Evolutionary conservation across 1,139 yeast genomes (phyloP).

Genomic region (Geotrichum candidum): DNA sequence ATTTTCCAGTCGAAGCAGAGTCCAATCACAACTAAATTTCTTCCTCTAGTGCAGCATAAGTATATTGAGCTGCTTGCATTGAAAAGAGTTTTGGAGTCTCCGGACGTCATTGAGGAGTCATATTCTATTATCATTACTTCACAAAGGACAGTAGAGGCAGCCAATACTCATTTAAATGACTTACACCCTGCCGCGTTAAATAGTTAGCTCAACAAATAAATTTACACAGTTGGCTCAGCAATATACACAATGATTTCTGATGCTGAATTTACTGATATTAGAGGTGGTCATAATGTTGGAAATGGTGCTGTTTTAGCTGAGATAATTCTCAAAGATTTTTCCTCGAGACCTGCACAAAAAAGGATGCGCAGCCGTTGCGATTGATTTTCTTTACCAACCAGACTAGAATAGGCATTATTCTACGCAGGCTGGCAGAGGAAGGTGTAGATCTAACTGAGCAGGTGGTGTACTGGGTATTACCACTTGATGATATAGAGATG

Average conservation of each 20-base stretch:
- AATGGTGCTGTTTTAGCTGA: slow-evolving; percentile 71
- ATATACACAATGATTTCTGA: slow-evolving; percentile 55
- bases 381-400: slow-evolving; percentile 84
- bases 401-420: slow-evolving; percentile 74
- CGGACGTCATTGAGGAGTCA: slow-evolving; percentile 38
- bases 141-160: slow-evolving; percentile 84
- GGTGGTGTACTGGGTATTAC: slow-evolving; percentile 63
- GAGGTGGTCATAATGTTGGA: slow-evolving; percentile 75
- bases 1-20: slow-evolving; percentile 36
- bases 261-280: slow-evolving; percentile 60
- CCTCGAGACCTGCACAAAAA: slow-evolving; percentile 36
- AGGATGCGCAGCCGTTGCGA: slow-evolving; percentile 21
- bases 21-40: slow-evolving; percentile 41
- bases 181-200: slow-evolving; percentile 19
- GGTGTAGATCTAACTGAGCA: slow-evolving; percentile 53
- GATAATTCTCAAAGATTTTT: slow-evolving; percentile 46
- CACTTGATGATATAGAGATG: slow-evolving; percentile 31
- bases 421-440: slow-evolving; percentile 45
- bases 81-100: slow-evolving; percentile 39
- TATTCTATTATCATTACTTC: slow-evolving; percentile 73
- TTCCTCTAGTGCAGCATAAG: slow-evolving; percentile 65
- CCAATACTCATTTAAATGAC: slow-evolving; percentile 35
- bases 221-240: slow-evolving; percentile 91
- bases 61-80: slow-evolving; percentile 47
- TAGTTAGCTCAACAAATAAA: slow-evolving; percentile 39